Evolutionary conservation across 2,329 filamentous ascomycete genomes (phyloP).

Genomic region (Capronia epimyces): DNA sequence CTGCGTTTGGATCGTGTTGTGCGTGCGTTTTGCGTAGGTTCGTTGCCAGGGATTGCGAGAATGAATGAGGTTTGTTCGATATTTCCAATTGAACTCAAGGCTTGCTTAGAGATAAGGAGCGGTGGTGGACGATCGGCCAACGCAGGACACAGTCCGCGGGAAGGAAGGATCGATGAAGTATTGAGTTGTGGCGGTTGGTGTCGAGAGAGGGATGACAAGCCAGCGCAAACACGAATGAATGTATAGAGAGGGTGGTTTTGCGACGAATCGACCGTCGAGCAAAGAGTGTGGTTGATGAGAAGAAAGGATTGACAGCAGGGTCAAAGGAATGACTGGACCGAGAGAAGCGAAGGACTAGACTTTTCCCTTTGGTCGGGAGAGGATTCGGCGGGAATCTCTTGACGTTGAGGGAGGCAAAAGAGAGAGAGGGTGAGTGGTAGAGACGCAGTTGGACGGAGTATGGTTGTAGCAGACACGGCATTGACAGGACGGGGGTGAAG

Average conservation of each 20-base stretch:
- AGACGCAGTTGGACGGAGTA: background rate
- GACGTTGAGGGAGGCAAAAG: conserved; percentile 9
- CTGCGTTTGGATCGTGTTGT: background rate
- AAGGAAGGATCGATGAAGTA: conserved; percentile 7
- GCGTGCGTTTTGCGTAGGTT: background rate
- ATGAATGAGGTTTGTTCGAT: background rate
- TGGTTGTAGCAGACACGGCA: background rate
- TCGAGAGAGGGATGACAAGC: conserved; percentile 14
- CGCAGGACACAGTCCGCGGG: conserved; percentile 23
- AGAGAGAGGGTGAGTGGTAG: background rate
- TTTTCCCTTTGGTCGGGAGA: conserved; percentile 11
- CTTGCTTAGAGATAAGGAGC: conserved; percentile 5
- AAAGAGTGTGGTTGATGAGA: conserved; percentile 16
- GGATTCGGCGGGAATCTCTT: conserved; percentile 2
- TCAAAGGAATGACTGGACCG: conserved; percentile 20
- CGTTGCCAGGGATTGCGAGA: background rate
- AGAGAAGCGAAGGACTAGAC: conserved; percentile 10
- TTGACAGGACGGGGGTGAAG: background rate
- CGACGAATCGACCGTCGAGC: conserved; percentile 27
- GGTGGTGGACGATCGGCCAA: background rate
- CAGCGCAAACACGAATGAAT: conserved; percentile 19
- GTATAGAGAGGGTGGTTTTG: conserved; percentile 8
- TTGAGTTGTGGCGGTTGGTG: conserved; percentile 1
- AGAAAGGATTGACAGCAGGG: conserved; percentile 6
- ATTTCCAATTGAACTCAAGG: conserved; percentile 7